Evolutionary conservation across 2,329 filamentous ascomycete species (phyloP).

Genomic region (Pestalotiopsis sp.): DNA sequence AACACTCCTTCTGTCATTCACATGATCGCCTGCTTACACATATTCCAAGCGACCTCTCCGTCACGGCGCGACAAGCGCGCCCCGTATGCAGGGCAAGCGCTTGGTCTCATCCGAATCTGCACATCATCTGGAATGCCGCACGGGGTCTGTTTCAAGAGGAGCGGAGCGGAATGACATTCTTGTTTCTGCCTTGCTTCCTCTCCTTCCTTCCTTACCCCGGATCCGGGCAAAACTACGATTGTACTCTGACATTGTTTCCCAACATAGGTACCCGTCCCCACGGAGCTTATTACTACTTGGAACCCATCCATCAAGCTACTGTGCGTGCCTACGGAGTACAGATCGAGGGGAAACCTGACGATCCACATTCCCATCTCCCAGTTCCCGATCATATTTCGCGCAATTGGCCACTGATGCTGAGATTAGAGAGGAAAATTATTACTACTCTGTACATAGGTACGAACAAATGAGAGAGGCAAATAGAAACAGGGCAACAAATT

Average conservation of each 20-base stretch:
- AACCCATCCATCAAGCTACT: neutral
- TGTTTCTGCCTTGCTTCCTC: neutral
- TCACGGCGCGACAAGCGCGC: neutral
- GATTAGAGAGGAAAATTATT: neutral
- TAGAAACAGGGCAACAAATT: neutral
- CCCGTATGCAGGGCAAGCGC: neutral
- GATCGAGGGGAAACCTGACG: neutral
- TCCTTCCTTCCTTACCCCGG: neutral
- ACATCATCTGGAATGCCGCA: neutral
- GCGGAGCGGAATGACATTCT: neutral
- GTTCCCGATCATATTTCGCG: too few relatives aligned
- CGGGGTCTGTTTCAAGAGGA: neutral
- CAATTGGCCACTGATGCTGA: too few relatives aligned
- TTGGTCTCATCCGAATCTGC: neutral
- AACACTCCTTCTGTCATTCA: neutral
- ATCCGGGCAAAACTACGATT: neutral
- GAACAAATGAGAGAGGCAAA: neutral
- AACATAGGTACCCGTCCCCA: neutral
- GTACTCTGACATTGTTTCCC: neutral
- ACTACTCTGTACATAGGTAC: neutral
- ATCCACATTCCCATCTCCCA: neutral
- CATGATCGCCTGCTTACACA: neutral
- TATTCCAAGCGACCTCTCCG: neutral
- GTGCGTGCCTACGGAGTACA: neutral
- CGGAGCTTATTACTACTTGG: neutral